These are phyloP conservation scores for Chloris gayana DNA, from an alignment of 176 grass and related monocot species.

Conservation along the genomic window DNA sequence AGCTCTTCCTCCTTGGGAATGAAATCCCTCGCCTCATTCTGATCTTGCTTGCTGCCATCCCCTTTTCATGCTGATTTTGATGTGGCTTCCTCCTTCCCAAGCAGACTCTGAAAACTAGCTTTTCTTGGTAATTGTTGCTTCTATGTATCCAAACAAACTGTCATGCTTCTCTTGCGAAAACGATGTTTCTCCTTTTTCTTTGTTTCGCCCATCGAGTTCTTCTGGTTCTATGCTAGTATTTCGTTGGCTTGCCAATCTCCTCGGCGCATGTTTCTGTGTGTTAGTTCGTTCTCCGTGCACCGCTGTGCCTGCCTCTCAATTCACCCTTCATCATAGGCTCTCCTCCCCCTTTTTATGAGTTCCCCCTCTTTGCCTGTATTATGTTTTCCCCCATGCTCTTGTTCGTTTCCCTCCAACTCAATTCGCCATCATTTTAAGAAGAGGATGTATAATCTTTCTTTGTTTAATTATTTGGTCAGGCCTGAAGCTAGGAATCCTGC, in stretches of 20 bases:
- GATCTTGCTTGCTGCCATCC: constrained; percentile 20
- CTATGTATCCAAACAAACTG: neutral
- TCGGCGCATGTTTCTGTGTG: neutral
- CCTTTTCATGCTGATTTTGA: constrained; percentile 37
- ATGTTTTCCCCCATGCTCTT: neutral
- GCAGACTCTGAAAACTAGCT: constrained; percentile 5
- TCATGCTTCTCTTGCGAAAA: neutral
- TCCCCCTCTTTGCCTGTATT: neutral
- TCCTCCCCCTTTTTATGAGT: neutral
- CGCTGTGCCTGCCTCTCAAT: neutral
- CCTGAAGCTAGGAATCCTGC: constrained; percentile 10
- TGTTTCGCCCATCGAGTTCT: neutral
- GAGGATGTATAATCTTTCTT: neutral
- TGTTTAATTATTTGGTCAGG: neutral
- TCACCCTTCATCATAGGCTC: neutral
- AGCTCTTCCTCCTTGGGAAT: neutral
- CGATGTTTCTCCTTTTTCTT: neutral
- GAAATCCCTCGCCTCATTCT: constrained; percentile 13
- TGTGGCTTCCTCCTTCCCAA: neutral
- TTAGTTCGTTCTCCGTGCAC: neutral
- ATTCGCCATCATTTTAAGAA: constrained; percentile 15
- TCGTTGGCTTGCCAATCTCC: neutral
- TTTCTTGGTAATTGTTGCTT: neutral
- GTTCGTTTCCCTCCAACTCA: constrained; percentile 1
- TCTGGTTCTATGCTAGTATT: neutral